Percentiles rank a stretch among this genome's conserved stretches.
Evolutionary conservation across 176 grass and related monocot genomes (phyloP).

Genomic region (Eleusine indica): DNA sequence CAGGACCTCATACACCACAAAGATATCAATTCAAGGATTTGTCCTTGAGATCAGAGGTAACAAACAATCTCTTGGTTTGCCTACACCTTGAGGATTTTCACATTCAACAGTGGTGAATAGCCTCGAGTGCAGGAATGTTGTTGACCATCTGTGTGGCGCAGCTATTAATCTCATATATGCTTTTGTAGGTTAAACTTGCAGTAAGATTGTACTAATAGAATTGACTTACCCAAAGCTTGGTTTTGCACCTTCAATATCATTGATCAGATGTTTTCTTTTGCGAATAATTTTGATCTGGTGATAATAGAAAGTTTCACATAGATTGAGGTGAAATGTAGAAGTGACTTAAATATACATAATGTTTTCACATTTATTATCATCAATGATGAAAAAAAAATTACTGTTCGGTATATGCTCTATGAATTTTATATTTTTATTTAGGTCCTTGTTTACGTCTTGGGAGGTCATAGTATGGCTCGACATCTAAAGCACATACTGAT

Average conservation of each 20-base stretch:
- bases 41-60: conserved; percentile 34
- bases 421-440: not conserved
- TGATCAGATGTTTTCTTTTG: not conserved
- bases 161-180: not conserved
- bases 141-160: not conserved
- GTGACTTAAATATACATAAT: not conserved
- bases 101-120: not conserved
- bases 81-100: not conserved
- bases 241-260: conserved; percentile 16
- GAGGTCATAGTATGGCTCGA: not conserved
- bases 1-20: conserved; percentile 23
- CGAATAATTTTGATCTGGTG: not conserved
- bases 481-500: no score
- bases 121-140: not conserved
- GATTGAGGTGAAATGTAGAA: no score
- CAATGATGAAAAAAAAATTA: not conserved
- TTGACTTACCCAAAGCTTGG: not conserved
- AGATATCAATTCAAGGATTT: conserved; percentile 36
- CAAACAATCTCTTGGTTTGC: not conserved
- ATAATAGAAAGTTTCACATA: no score
- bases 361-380: not conserved
- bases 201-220: not conserved
- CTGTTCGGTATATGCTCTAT: not conserved
- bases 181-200: not conserved
- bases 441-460: not conserved